Base-by-base conservation (phyloP, 768 basidiomycete genomes). In the Leccinum incarnatum region DNA sequence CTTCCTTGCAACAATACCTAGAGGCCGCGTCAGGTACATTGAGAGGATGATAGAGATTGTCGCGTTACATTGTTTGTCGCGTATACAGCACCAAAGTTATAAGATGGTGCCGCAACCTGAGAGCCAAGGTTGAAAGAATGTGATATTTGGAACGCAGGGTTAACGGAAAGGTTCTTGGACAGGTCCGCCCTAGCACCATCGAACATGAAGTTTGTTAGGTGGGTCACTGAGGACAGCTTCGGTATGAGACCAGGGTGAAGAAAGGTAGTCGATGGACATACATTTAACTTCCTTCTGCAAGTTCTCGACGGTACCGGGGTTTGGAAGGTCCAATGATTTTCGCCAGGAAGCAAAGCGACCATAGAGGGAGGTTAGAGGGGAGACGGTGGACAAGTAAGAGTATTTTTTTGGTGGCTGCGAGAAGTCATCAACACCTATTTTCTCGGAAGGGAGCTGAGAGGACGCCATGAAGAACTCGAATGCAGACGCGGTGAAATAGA, bases 181-280 rank as follows among this genome's bases (percentile, higher is more conserved):
- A 98, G 80, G 79, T 99, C 97, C 32, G 96, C 97, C 65, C 95
- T 83, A 27, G 91, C 97, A 64, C 97, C 97, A 79, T 99, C 97
- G 74, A 98, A 98, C 70, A 94, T 86, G 78, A 89, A 96, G 79
- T 96, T 97, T 48, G 88, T 90, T 52, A 98, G 76, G 68, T 93
- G 93, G 12, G 94, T 96, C 55, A 84, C 95, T 98, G 74, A 2
- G 30, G 34, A 32, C 51, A 46, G 54, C 25, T 52, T 56, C 23
- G 15, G 34, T 21, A 54, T 52, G 27, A 51, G 27, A 27, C 50
- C 21, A 40, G 50, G 14, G 25, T 36, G 51, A 34, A 30, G 59
- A 58, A 54, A 65, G 42, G 40, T 19, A 54, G 37, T 53, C 5
- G 37, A 56, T 45, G 30, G 45, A 52, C 85, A 60, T 66, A 96